A percentile compares a stretch with the other conserved stretches of the same genome.
These are phyloP conservation scores for Neospora caninum DNA, from an alignment of 169 alveolate genomes.

Conservation along the genomic window DNA sequence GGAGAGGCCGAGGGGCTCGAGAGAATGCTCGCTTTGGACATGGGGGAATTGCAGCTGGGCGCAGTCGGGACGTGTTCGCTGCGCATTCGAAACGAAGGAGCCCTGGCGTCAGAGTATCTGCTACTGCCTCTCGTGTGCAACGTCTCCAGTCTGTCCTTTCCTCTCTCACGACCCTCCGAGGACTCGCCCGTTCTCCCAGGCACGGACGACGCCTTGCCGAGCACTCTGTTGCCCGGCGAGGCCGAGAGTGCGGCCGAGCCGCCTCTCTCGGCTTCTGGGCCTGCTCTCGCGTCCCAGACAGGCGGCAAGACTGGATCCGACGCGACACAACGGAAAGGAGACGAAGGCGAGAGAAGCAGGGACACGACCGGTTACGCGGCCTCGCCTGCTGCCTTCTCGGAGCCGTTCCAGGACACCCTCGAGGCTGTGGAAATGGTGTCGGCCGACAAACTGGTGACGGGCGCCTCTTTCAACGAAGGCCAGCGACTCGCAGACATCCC, in stretches of 20 bases:
- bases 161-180: not conserved
- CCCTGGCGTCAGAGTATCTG: not conserved
- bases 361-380: not conserved
- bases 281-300: not conserved
- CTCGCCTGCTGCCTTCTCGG: not conserved
- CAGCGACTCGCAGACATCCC: not conserved
- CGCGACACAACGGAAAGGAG: no score
- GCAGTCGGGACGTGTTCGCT: not conserved
- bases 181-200: not conserved
- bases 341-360: not conserved
- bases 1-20: not conserved
- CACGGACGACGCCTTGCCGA: not conserved
- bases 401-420: not conserved
- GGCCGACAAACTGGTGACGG: not conserved
- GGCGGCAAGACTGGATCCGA: not conserved
- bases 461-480: not conserved
- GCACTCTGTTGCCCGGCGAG: not conserved
- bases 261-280: not conserved
- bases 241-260: not conserved
- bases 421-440: not conserved
- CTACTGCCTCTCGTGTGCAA: not conserved
- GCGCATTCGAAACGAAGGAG: not conserved
- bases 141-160: not conserved
- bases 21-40: not conserved
- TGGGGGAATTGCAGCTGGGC: conserved; percentile 22